Base-by-base conservation (phyloP, 768 basidiomycete species). In the Termitomyces heimii region DNA sequence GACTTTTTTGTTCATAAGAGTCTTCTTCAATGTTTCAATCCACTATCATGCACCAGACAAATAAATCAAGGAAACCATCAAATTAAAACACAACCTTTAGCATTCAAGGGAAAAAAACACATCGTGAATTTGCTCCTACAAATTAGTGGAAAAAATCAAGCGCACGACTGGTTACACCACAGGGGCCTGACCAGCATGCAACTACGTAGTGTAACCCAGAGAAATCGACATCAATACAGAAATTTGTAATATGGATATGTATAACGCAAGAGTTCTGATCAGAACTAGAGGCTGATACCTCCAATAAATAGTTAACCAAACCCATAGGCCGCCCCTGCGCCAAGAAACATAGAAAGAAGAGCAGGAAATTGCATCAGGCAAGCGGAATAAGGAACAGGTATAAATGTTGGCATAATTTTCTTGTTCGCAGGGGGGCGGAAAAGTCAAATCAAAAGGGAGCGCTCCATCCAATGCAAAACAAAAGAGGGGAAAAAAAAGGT, bases 91-190 rank as follows among this genome's bases (percentile, higher is more conserved):
- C 16, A 50, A 35, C 14, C 22, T 35, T 10, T 50, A 50, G 24
- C 24, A 39, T 39, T 39, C n/a, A n/a, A 28, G 13, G 24, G 24
- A 37, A 51, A 51, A 26, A 10, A 13, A 26, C 35, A 37, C 34
- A 22, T 24, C 8, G 35, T 20, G 16, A 20, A 51, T n/a, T 14
- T 40, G 51, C 37, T 51, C 35, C 50, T 52, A 40, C 37, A 52
- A 16, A 51, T 32, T 57, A 39, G 29, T 28, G 2, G 26, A 26
- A 51, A 53, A 52, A 26, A n/a, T 14, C 32, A 54, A 48, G 45
- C 24, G 37, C 59, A 60, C 59, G 59, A 48, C 62, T 60, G 57
- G 57, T 48, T 54, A 61, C 59, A 59, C 48, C 48, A 56, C 43
- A 54, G 34, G 34, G 40, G 60, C 60, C 43, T 62, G 63, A 35